phyloP scores from a whole-genome alignment of 257 asterid species.

The Solanum dulcamara region DNA sequence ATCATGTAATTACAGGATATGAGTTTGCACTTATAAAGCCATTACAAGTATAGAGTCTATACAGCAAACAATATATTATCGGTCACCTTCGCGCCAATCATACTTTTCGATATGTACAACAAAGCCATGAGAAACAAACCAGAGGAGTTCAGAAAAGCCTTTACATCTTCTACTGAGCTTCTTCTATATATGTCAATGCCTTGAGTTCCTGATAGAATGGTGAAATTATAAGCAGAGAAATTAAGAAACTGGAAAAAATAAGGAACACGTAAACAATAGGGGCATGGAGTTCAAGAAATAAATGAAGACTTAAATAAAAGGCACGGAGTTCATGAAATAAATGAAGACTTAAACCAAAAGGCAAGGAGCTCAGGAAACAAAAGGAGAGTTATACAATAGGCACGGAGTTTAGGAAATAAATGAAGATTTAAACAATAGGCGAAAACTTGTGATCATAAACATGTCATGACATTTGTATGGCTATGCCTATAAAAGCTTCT shows the following conservation, averaged over 20 bases:
- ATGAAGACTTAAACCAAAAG: not conserved
- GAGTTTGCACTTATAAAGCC: not conserved
- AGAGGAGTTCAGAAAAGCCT: not conserved
- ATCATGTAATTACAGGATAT: not conserved
- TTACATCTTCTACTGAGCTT: constrained; percentile 15
- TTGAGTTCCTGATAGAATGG: constrained; percentile 26
- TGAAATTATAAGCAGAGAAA: not conserved
- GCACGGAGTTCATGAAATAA: not conserved
- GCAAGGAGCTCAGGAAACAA: too few species aligned
- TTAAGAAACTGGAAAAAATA: not conserved
- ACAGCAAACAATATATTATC: not conserved
- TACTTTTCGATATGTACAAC: not conserved
- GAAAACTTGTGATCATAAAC: not conserved
- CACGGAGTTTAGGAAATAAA: too few species aligned
- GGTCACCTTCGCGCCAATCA: not conserved
- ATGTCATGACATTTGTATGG: not conserved
- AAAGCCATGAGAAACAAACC: not conserved
- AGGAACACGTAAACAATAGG: not conserved
- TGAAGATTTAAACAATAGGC: not conserved
- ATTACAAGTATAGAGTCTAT: not conserved
- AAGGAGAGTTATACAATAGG: too few species aligned
- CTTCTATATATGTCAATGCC: constrained; percentile 34
- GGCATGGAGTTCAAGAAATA: not conserved
- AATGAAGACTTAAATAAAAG: not conserved
- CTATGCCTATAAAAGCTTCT: not conserved